Conservation (phyloP, 2,329 filamentous ascomycete genomes). For the Alternaria solani region DNA sequence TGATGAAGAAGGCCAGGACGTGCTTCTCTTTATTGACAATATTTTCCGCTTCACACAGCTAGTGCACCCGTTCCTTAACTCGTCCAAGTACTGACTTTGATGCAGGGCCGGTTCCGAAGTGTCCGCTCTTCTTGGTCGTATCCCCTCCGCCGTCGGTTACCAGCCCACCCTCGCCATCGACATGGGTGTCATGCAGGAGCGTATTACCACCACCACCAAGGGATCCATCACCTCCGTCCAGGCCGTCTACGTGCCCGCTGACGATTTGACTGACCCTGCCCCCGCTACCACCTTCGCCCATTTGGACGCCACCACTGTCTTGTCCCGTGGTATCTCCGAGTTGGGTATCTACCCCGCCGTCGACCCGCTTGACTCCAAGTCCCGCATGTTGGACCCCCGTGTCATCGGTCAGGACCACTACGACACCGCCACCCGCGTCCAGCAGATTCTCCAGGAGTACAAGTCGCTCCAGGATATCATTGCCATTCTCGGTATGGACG, state of each 20-base stretch:
- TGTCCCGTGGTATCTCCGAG: constrained; percentile 99
- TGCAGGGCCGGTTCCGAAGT: constrained; percentile 90
- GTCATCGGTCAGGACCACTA: constrained; percentile 99
- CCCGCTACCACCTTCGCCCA: constrained; percentile 99
- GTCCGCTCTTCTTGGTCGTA: constrained; percentile 98
- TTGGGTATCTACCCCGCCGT: constrained; percentile 99
- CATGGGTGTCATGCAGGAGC: constrained; percentile 79
- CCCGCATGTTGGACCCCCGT: constrained; percentile 99
- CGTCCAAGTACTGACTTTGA: too few species aligned
- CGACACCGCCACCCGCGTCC: constrained; percentile 89
- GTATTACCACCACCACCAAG: constrained; percentile 99
- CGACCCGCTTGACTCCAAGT: constrained; percentile 99
- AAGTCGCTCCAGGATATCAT: constrained; percentile 99
- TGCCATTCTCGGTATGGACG: constrained; percentile 99
- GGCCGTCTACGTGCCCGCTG: constrained; percentile 99
- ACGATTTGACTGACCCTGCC: constrained; percentile 99
- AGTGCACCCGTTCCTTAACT: too few species aligned
- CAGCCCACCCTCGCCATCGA: constrained; percentile 55
- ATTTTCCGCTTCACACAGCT: constrained; percentile 76
- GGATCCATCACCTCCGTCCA: constrained; percentile 99
- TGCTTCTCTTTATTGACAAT: constrained; percentile 99
- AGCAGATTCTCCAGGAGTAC: constrained; percentile 99
- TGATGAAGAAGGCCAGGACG: constrained; percentile 85
- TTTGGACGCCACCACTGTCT: constrained; percentile 99
- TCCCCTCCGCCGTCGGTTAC: constrained; percentile 99